These are phyloP conservation scores for Sarocladiaceae sp. DNA, from an alignment of 2,329 filamentous ascomycete genomes.

Conservation along the genomic window DNA sequence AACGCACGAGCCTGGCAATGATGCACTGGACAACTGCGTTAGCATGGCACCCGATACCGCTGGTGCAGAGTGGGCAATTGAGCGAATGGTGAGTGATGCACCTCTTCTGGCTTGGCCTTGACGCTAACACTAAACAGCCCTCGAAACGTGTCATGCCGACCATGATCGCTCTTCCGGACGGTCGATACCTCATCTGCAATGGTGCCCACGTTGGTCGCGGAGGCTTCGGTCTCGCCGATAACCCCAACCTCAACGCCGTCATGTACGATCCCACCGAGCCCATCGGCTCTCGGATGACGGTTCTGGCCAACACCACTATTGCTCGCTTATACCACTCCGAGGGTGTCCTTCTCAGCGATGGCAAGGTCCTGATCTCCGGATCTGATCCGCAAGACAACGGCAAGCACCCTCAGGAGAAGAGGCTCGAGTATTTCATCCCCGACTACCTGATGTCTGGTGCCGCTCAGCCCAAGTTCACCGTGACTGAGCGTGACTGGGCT, in stretches of 20 bases:
- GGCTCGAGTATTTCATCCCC: constrained; percentile 1
- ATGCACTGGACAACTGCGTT: constrained; percentile 1
- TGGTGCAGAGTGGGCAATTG: not conserved
- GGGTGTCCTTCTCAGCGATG: not conserved
- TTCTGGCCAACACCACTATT: constrained; percentile 3
- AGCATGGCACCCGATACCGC: not conserved
- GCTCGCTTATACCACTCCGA: not conserved
- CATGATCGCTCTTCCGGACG: not conserved
- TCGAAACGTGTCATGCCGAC: constrained; percentile 1
- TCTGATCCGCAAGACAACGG: not conserved
- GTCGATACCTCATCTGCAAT: constrained; percentile 2
- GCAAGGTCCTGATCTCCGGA: constrained; percentile 1
- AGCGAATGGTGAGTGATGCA: not conserved
- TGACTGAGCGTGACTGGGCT: not conserved
- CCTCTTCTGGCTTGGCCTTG: not conserved
- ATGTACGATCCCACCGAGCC: not conserved
- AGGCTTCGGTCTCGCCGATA: not conserved
- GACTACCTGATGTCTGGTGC: not conserved
- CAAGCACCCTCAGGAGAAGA: constrained; percentile 3
- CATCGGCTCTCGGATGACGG: not conserved
- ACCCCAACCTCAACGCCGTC: not conserved
- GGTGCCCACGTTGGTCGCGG: not conserved
- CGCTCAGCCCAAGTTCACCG: not conserved
- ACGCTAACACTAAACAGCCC: not conserved
- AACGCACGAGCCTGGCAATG: constrained; percentile 1